Conservation (phyloP, 2,329 filamentous ascomycete genomes). For the Aspergillus cejpii region DNA sequence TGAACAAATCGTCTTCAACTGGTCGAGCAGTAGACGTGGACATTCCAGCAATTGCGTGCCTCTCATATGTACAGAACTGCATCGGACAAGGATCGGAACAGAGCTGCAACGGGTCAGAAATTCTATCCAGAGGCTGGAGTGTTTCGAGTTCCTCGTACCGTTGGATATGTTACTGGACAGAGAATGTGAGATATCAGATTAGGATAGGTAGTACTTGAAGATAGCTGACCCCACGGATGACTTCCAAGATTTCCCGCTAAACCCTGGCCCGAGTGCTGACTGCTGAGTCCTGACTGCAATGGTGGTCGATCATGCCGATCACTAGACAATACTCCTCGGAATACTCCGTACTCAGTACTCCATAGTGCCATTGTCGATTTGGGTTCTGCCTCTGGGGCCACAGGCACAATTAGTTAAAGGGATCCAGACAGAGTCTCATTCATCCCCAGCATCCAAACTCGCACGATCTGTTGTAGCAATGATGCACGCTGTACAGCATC, state of each 20-base stretch:
- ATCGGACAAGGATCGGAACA: neutral
- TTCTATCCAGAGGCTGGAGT: neutral
- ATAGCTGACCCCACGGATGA: slow-evolving; percentile 5
- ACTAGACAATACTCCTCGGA: neutral
- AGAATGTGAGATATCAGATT: slow-evolving; percentile 26
- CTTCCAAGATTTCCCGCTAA: slow-evolving; percentile 18
- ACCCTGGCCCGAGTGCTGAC: slow-evolving; percentile 2
- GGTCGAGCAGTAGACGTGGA: neutral
- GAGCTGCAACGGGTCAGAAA: too few species aligned
- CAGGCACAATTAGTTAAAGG: neutral
- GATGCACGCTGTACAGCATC: too few species aligned
- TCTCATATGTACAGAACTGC: neutral
- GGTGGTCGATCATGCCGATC: slow-evolving; percentile 11
- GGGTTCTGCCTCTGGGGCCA: too few species aligned
- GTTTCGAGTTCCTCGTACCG: neutral
- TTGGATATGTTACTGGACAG: neutral
- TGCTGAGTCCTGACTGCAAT: slow-evolving; percentile 5
- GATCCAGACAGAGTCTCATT: neutral
- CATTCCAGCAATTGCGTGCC: neutral
- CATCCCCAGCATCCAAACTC: neutral
- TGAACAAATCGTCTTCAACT: neutral
- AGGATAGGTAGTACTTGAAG: slow-evolving; percentile 2
- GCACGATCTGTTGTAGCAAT: neutral
- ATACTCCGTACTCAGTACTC: neutral
- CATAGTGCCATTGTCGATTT: neutral